These are phyloP conservation scores for Skeletonema marinoi DNA, from an alignment of 108 stramenopile species.

Conservation along the genomic window DNA sequence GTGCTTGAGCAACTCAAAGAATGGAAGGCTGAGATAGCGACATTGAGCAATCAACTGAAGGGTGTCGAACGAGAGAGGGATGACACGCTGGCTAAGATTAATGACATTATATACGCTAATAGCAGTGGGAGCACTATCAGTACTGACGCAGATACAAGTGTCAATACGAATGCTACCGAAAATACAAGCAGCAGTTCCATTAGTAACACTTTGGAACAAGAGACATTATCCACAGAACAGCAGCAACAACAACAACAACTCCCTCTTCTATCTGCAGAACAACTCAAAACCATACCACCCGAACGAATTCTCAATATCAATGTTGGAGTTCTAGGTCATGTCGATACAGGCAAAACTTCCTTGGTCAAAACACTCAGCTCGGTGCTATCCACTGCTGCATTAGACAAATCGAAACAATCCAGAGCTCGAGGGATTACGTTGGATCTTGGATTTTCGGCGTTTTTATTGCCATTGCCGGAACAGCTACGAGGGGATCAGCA, in stretches of 20 bases:
- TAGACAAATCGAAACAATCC: constrained; percentile 96
- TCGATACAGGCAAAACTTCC: constrained; percentile 97
- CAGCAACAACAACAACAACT: constrained; percentile 11
- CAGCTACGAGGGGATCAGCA: constrained; percentile 51
- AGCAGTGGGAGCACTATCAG: neutral
- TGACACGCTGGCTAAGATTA: constrained; percentile 10
- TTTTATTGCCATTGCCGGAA: constrained; percentile 81
- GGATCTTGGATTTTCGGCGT: constrained; percentile 97
- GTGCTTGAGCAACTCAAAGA: constrained; percentile 34
- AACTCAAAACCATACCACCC: constrained; percentile 46
- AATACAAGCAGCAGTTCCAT: neutral
- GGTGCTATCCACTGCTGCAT: constrained; percentile 92
- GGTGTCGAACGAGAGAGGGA: constrained; percentile 22
- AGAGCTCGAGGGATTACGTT: constrained; percentile 96
- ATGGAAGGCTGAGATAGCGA: constrained; percentile 32
- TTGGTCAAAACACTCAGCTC: constrained; percentile 95
- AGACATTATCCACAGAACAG: neutral
- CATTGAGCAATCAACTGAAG: constrained; percentile 27
- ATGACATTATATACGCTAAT: constrained; percentile 11
- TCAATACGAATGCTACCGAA: neutral
- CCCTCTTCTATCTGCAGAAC: constrained; percentile 35
- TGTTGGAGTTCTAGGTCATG: constrained; percentile 97
- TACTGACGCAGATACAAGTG: neutral
- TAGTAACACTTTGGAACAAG: neutral
- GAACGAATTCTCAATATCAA: constrained; percentile 92